Evolutionary conservation across 2,329 filamentous ascomycete genomes (phyloP), one percentile per base, ranked within the genome.

Genomic region (Sarocladiaceae sp.): DNA sequence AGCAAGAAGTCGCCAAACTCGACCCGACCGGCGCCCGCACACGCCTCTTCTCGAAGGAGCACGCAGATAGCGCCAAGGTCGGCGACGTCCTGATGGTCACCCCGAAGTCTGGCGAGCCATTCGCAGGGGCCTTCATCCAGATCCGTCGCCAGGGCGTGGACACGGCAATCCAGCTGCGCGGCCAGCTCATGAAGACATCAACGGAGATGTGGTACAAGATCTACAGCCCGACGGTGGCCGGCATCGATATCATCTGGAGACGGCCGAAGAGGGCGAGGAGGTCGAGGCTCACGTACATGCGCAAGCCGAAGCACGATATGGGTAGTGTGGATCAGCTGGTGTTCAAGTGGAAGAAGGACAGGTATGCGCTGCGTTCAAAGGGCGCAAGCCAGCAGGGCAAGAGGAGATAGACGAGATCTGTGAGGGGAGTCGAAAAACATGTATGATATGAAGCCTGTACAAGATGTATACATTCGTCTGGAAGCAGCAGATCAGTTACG

Each of bases 141-240:
- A 90, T 98, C 61, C 85, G 90, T 45, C 77, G 88, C 45, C 77
- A 85, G n/a, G 89, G 89, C 48, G 78, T 93, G 48, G 91, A 97
- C 68, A 95, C 88, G 2, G 85, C 86, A 4, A 83, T 98, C 45
- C 69, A 95, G 48, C 73, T 98, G 48, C 79, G 93, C 46, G 91
- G 91, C 56, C 82, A 94, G 60, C 70, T 98, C 55, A 90, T 88
- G 53, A 80, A 86, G 55, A 80, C 94, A 6, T 87, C 88, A 48
- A 88, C 95, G 48, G 93, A 98, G 76, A 93, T 95, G 88, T 95
- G 88, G 83, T 89, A 86, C 67, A 98, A 98, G 74, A 74, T 97
- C 47, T 97, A 93, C 72, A 87, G 81, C 59, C 91, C 91, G 48
- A 85, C 87, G 59, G 84, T 97, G 24, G 81, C 85, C 61, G 88